Evolutionary conservation across 1,284 basidiomycete genomes (phyloP).

Genomic region (Irpex sp.): DNA sequence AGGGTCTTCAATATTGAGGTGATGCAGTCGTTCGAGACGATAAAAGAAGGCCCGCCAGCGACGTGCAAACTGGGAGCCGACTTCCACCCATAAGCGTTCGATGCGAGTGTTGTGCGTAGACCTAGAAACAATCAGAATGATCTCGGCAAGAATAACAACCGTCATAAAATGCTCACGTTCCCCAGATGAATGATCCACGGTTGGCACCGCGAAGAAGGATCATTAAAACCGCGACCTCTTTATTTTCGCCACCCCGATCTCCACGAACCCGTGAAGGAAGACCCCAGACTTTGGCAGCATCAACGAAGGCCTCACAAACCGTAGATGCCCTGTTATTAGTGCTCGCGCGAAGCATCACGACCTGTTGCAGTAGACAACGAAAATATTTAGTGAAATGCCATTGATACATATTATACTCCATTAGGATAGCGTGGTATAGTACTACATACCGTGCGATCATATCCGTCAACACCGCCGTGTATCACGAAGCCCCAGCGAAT

Average conservation of each 20-base stretch:
- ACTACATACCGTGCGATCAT: constrained; percentile 30
- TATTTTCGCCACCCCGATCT: constrained; percentile 27
- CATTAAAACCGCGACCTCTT: constrained; percentile 23
- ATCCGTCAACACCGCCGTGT: constrained; percentile 45
- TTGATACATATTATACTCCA: neutral
- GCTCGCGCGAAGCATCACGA: constrained; percentile 30
- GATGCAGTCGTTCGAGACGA: constrained; percentile 32
- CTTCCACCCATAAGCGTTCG: constrained; percentile 38
- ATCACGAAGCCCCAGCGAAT: constrained; percentile 49
- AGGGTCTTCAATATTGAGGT: constrained; percentile 26
- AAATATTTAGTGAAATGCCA: neutral
- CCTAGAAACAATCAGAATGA: constrained; percentile 12
- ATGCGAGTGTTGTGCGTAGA: constrained; percentile 28
- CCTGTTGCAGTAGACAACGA: neutral
- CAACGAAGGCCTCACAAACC: constrained; percentile 31
- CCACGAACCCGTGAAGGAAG: constrained; percentile 25
- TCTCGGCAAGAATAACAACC: neutral
- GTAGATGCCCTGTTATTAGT: constrained; percentile 37
- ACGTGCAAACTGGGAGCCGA: constrained; percentile 32
- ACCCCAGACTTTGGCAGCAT: constrained; percentile 18
- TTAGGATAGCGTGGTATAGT: neutral
- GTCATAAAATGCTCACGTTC: constrained; percentile 15
- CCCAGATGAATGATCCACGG: constrained; percentile 29
- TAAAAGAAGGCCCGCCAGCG: constrained; percentile 40
- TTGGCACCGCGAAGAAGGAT: constrained; percentile 20